Evolutionary conservation across 352 stramenopile species (phyloP).

Genomic region (Globisporangium solare): DNA sequence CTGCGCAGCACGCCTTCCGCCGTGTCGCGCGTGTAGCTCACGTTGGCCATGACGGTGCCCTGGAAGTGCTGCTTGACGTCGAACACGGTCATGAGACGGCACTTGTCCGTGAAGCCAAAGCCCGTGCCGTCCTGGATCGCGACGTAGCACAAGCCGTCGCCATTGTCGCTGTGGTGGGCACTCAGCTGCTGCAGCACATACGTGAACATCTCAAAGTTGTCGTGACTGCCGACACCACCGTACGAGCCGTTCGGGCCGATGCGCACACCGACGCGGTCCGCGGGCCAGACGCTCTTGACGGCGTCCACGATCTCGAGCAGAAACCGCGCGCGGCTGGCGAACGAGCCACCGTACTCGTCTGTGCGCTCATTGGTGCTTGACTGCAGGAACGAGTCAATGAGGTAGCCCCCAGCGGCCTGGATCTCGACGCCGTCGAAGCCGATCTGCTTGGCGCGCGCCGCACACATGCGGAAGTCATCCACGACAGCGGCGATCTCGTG

Average conservation of each 20-base stretch:
- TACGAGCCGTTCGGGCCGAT: not conserved
- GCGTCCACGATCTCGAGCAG: constrained; percentile 44
- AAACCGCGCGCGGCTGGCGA: constrained; percentile 55
- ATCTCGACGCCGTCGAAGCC: constrained; percentile 88
- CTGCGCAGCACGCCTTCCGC: constrained; percentile 2
- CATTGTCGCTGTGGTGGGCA: not conserved
- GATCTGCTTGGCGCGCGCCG: constrained; percentile 42
- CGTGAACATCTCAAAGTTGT: too few relatives aligned
- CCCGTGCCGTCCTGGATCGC: constrained; percentile 41
- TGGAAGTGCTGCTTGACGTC: constrained; percentile 28
- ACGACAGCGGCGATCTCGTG: too few relatives aligned
- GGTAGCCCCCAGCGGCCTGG: constrained; percentile 32
- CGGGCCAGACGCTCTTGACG: constrained; percentile 7
- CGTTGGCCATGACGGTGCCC: constrained; percentile 35
- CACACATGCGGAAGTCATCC: constrained; percentile 11
- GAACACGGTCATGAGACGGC: constrained; percentile 16
- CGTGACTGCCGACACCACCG: too few relatives aligned
- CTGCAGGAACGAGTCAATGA: too few relatives aligned
- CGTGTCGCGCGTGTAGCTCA: constrained; percentile 20
- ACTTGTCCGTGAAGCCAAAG: constrained; percentile 38
- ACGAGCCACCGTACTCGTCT: constrained; percentile 40
- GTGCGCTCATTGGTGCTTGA: too few relatives aligned
- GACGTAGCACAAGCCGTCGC: constrained; percentile 36
- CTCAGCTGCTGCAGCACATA: too few relatives aligned
- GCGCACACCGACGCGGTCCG: constrained; percentile 10